Evolutionary conservation across 2,329 filamentous ascomycete genomes (phyloP).

Genomic region (Orbilia oligospora): DNA sequence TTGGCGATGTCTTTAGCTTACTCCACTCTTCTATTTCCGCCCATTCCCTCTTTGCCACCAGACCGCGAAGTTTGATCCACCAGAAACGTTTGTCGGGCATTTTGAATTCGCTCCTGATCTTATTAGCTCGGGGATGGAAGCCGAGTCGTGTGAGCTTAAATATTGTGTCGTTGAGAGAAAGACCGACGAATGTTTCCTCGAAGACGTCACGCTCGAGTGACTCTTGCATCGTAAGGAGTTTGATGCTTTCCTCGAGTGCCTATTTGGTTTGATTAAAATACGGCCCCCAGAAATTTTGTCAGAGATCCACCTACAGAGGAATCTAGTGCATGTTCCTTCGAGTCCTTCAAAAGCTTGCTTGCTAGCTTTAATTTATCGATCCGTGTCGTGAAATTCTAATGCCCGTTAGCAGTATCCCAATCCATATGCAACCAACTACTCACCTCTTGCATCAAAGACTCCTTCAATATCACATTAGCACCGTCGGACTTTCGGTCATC

Average conservation of each 20-base stretch:
- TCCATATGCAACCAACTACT: background rate
- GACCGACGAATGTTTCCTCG: slow-evolving; percentile 79
- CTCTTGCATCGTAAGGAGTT: slow-evolving; percentile 87
- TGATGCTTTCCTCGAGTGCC: slow-evolving; percentile 82
- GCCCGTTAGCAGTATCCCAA: background rate
- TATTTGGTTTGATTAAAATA: slow-evolving; percentile 74
- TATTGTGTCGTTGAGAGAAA: slow-evolving; percentile 91
- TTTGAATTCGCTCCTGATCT: slow-evolving; percentile 91
- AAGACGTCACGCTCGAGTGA: slow-evolving; percentile 86
- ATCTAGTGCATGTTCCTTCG: slow-evolving; percentile 74
- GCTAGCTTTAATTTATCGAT: slow-evolving; percentile 91
- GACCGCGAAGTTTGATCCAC: slow-evolving; percentile 87
- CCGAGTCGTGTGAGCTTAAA: slow-evolving; percentile 87
- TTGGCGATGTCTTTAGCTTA: slow-evolving; percentile 83
- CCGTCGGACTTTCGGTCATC: slow-evolving; percentile 92
- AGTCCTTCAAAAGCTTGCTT: slow-evolving; percentile 84
- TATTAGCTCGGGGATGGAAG: slow-evolving; percentile 86
- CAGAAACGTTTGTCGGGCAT: slow-evolving; percentile 90
- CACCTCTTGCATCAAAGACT: slow-evolving; percentile 78
- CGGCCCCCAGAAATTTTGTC: slow-evolving; percentile 62
- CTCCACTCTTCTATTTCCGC: slow-evolving; percentile 88
- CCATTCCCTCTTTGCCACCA: slow-evolving; percentile 93
- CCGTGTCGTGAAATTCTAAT: slow-evolving; percentile 61
- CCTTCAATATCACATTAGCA: slow-evolving; percentile 85
- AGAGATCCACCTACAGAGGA: slow-evolving; percentile 47